These are phyloP conservation scores for Fragilaria radians DNA, from an alignment of 108 stramenopile genomes.

Conservation along the genomic window DNA sequence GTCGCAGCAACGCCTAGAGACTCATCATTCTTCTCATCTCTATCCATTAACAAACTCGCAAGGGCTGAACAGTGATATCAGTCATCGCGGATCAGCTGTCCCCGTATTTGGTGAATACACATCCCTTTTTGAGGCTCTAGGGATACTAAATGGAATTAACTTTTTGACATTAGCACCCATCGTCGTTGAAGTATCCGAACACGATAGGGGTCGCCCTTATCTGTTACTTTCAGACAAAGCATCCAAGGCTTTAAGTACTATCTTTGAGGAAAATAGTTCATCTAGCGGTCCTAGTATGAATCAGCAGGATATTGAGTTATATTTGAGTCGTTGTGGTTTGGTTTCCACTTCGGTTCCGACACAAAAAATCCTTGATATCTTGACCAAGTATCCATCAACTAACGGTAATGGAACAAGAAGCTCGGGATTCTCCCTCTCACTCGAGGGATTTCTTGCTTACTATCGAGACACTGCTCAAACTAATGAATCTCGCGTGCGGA, in stretches of 20 bases:
- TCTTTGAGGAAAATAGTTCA: constrained; percentile 68
- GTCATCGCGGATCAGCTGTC: constrained; percentile 26
- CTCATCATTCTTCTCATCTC: constrained; percentile 33
- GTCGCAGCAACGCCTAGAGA: constrained; percentile 47
- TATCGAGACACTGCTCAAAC: constrained; percentile 68
- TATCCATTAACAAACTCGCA: constrained; percentile 25
- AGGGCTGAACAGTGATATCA: constrained; percentile 37
- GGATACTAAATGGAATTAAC: constrained; percentile 45
- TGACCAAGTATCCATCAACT: constrained; percentile 56
- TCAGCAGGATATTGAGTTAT: constrained; percentile 58
- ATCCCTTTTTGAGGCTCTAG: constrained; percentile 61
- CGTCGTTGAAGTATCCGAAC: constrained; percentile 48
- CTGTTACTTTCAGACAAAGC: constrained; percentile 38
- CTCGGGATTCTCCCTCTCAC: constrained; percentile 34
- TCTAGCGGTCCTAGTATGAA: constrained; percentile 43
- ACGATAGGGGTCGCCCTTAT: constrained; percentile 36
- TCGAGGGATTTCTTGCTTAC: constrained; percentile 85
- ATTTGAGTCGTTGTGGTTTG: constrained; percentile 63
- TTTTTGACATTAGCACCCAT: constrained; percentile 44
- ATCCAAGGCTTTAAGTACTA: constrained; percentile 30
- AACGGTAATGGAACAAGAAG: constrained; percentile 8
- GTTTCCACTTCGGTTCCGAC: constrained; percentile 40
- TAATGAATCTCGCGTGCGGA: constrained; percentile 47
- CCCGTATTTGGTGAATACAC: constrained; percentile 20
- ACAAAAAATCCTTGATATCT: constrained; percentile 73